Base-by-base conservation (phyloP, 2,329 filamentous ascomycete species). In the Aspergillus candidus region DNA sequence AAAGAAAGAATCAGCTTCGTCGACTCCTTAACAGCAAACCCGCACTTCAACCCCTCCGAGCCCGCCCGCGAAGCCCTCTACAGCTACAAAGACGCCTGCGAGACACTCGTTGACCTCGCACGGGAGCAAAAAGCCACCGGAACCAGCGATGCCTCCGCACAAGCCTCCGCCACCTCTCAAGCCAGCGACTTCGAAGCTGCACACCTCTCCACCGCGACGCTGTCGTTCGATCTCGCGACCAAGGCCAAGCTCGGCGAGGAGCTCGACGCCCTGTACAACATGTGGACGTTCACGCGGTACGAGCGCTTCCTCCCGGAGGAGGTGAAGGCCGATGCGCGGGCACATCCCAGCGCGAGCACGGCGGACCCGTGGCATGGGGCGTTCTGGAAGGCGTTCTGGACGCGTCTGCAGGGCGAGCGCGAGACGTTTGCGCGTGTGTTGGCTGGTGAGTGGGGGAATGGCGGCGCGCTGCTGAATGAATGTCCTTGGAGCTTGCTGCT, bases 231-330 rank as follows among this genome's bases (percentile, higher is more conserved):
- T 29, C 38, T 50, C 29, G 39, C 44, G 6, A 50, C 48, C 32
- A 50, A 44, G 33, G 42, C 42, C 39, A 50, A 50, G 18, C 32
- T 50, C 29, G 45, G 48, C n/a, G 48, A 50, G 27, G 48, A 50
- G 12, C 38, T 45, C 41, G 48, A 50, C 31, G 45, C 44, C n/a
- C 41, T 50, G 14, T 40, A 43, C 29, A 42, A 44, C 29, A 44
- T 50, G 41, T 50, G 48, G 48, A 27, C 17, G 11, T 47, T 41
- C 36, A 14, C 15, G 3, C 39, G 48, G 5, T 50, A 50, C 18
- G 32, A 42, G 15, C 44, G 44, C 29, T 50, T 44, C 38, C 41
- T 50, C 2, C 48, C 48, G 6, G 38, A 35, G 14, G 29, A 27
- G 3, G 22, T 34, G 8, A 35, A 35, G 33, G 40, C 43, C 14